A percentile compares a stretch with the other conserved stretches of the same genome.
Evolutionary conservation across 345 rosid genomes (phyloP).

Genomic region (Bruguiera parviflora): DNA sequence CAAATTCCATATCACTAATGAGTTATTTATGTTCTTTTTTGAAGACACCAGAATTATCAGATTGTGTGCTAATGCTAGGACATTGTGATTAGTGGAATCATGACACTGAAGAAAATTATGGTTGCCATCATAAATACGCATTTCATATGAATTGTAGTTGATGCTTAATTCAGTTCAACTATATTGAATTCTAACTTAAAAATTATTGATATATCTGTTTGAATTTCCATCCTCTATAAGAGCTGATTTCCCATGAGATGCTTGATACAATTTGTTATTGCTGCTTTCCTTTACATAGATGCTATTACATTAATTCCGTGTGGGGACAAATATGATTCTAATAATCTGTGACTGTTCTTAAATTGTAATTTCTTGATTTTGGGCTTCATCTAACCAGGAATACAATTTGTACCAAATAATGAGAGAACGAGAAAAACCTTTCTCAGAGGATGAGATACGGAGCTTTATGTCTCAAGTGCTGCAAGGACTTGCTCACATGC

Average conservation of each 20-base stretch:
- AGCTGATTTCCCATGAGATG: not conserved
- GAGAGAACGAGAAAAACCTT: conserved; percentile 62
- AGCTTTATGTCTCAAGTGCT: conserved; percentile 72
- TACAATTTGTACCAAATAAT: conserved; percentile 78
- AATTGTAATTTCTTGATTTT: conserved; percentile 14
- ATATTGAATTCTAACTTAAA: not conserved
- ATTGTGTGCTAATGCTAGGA: not conserved
- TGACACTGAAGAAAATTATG: not conserved
- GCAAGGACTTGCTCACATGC: conserved; percentile 92
- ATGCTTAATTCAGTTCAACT: not conserved
- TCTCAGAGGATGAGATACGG: conserved; percentile 74
- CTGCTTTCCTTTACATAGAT: not conserved
- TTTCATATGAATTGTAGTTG: not conserved
- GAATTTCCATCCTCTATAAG: not conserved
- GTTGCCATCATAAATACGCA: not conserved
- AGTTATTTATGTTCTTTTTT: conserved; percentile 1
- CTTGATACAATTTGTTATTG: not conserved
- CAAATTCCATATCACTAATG: not conserved
- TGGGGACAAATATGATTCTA: not conserved
- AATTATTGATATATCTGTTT: not conserved
- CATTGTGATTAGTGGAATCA: not conserved
- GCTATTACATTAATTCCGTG: not conserved
- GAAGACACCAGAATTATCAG: not conserved
- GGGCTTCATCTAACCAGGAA: conserved; percentile 42
- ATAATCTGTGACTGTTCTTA: conserved; percentile 2